A percentile compares a stretch with the other conserved stretches of the same genome.
Conservation (phyloP, 2,329 filamentous ascomycete genomes). For the Aspergillus luchuensis region DNA sequence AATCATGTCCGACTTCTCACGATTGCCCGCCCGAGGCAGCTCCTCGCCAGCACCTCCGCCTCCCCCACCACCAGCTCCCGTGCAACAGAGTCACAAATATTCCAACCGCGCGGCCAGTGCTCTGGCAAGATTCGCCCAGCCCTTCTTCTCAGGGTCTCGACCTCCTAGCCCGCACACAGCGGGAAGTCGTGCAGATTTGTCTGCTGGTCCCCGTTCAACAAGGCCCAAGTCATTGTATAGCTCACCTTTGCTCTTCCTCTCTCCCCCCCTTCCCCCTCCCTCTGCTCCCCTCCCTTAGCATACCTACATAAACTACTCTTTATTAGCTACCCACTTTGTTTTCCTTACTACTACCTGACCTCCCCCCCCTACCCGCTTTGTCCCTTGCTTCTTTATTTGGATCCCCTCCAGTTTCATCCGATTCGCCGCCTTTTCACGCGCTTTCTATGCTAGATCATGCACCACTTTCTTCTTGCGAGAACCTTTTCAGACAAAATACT, state of each 20-base stretch:
- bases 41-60: conserved; percentile 37
- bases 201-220: conserved; percentile 34
- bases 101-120: conserved; percentile 49
- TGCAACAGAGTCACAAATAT: conserved; percentile 42
- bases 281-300: neutral
- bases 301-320: no score
- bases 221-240: conserved; percentile 45
- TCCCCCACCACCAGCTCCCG: conserved; percentile 40
- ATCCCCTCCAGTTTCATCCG: neutral
- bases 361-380: conserved; percentile 7
- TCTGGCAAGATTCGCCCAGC: conserved; percentile 56
- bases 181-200: conserved; percentile 33
- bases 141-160: conserved; percentile 56
- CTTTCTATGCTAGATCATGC: neutral
- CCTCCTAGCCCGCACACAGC: conserved; percentile 55
- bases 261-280: conserved; percentile 14
- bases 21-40: conserved; percentile 28
- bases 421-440: neutral
- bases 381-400: conserved; percentile 4
- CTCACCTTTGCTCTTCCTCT: conserved; percentile 23
- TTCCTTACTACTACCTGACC: neutral
- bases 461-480: neutral
- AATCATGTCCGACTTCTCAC: conserved; percentile 35
- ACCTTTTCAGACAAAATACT: neutral
- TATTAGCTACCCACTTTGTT: conserved; percentile 2